Evolutionary conservation across 345 rosid genomes (phyloP).

Genomic region (Citrus sp.): DNA sequence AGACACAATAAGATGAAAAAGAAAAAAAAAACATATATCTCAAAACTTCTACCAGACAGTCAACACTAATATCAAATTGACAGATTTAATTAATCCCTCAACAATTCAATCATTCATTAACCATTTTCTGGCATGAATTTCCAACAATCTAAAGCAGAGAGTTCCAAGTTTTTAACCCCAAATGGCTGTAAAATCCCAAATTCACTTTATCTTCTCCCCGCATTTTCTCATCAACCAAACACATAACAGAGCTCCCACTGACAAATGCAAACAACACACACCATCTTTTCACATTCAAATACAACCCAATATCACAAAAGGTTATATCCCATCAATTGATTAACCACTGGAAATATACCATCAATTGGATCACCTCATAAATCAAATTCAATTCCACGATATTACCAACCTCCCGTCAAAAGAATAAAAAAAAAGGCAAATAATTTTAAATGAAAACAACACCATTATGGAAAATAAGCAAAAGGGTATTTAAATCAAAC

Average conservation of each 20-base stretch:
- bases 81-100: not conserved
- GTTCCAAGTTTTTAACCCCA: not conserved
- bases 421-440: no score
- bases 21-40: not conserved
- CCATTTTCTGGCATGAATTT: not conserved
- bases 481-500: slow-evolving; percentile 15
- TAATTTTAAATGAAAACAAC: not conserved
- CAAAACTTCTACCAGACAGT: no score
- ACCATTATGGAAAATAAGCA: not conserved
- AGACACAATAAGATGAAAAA: not conserved
- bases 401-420: not conserved
- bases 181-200: not conserved
- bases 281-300: not conserved
- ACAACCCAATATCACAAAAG: not conserved
- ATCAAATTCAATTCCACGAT: not conserved
- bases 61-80: not conserved
- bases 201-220: not conserved
- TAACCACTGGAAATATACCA: not conserved
- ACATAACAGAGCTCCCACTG: not conserved
- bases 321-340: not conserved
- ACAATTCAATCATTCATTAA: not conserved
- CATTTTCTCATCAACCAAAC: slow-evolving; percentile 2
- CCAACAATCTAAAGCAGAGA: not conserved
- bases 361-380: not conserved
- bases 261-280: not conserved